Conservation (phyloP, 257 asterid genomes). For the Knoxia roxburghii region DNA sequence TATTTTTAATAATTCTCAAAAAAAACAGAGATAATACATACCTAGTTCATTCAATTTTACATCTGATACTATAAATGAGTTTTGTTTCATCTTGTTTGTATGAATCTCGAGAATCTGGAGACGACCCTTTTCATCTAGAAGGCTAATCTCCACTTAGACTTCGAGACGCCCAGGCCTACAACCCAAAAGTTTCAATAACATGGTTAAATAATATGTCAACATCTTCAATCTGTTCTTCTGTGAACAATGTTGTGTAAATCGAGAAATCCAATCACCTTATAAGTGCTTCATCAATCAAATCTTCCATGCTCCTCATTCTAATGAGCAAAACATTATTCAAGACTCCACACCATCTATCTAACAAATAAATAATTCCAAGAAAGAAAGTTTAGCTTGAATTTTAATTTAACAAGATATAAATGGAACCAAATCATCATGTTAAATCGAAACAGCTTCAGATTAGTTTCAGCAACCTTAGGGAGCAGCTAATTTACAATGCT, state of each 20-base stretch:
- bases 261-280: constrained; percentile 52
- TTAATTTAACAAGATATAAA: not conserved
- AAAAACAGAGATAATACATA: constrained; percentile 35
- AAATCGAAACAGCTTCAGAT: constrained; percentile 8
- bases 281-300: constrained; percentile 97
- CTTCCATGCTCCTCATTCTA: constrained; percentile 98
- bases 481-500: constrained; percentile 98
- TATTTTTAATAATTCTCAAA: not conserved
- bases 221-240: too few relatives aligned
- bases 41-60: constrained; percentile 91
- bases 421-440: constrained; percentile 4
- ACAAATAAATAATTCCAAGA: constrained; percentile 28
- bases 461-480: constrained; percentile 98
- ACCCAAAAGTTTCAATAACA: constrained; percentile 19
- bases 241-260: not conserved
- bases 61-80: constrained; percentile 91
- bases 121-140: constrained; percentile 99
- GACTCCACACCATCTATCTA: constrained; percentile 99
- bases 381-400: not conserved
- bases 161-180: constrained; percentile 98
- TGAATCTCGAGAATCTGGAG: constrained; percentile 96
- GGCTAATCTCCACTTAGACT: constrained; percentile 98
- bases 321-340: constrained; percentile 95
- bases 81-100: constrained; percentile 93
- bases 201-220: not conserved